Base-by-base conservation (phyloP, 1,139 yeast genomes). In the Yamadazyma diospyri region DNA sequence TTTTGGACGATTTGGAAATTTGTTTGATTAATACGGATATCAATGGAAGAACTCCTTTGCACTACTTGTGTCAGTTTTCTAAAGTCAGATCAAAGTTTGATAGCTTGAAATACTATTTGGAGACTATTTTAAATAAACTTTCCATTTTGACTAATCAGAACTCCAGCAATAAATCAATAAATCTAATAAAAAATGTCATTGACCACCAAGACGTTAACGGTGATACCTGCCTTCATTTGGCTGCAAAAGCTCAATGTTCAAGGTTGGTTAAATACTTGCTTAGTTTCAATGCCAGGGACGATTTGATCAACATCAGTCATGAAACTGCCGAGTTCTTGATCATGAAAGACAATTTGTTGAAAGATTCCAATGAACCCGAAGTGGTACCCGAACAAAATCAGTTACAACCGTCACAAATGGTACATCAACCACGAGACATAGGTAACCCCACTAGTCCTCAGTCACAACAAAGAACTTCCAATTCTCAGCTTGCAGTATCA, bases 21-120 rank as follows among this genome's bases (percentile, higher is more conserved):
- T 86, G 89, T 48, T 58, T 82, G 30, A 76, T 80, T 27, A 79
- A 81, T 33, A 84, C 92, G 3, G 94, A 83, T 55, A 68, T 69
- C 19, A 78, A 76, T 48, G 85, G 86, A 11, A 64, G 89, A 42
- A 76, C 87, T 1, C 89, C 89, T 2, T 54, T 82, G 37, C 94
- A 83, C 57, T 81, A 83, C 47, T 55, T 83, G 33, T 76, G 82
- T 49, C 88, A 81, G 46, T 64, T 78, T 46, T 59, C 77, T 23
- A 72, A 77, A 25, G 69, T 69, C 20, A 60, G 65, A 36, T 62
- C 79, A 3, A 50, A 81, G 65, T 54, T 56, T 32, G 71, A 65
- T 16, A 64, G 72, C 30, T 59, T 68, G 33, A 46, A 58, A 28
- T 67, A 67, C 37, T 69, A 69, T 40, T 45, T 68, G 36, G 59